phyloP scores from a whole-genome alignment of 2,329 filamentous ascomycete species.

The Mycogone perniciosa region DNA sequence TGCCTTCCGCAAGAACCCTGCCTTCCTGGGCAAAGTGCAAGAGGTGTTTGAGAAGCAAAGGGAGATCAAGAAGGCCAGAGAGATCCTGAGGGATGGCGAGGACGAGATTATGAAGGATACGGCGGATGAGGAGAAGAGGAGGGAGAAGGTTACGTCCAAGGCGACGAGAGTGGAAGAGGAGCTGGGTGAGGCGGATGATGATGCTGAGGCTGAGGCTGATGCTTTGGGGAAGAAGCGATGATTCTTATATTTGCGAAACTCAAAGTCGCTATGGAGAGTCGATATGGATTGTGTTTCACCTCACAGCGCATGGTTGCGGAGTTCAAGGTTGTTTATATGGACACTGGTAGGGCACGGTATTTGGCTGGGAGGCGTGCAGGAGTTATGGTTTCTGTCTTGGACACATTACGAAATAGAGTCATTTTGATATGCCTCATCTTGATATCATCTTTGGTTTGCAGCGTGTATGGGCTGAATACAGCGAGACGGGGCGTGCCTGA shows the following conservation, averaged over 20 bases:
- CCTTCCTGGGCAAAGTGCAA: constrained; percentile 81
- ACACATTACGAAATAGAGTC: too few relatives aligned
- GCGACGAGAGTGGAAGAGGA: constrained; percentile 40
- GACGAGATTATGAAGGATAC: constrained; percentile 51
- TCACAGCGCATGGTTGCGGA: background rate
- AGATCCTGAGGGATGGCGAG: constrained; percentile 65
- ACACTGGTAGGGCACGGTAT: background rate
- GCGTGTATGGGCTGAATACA: too few relatives aligned
- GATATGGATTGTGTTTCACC: constrained; percentile 1
- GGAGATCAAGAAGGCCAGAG: constrained; percentile 76
- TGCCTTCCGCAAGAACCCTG: constrained; percentile 76
- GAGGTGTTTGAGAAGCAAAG: constrained; percentile 85
- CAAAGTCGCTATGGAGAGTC: too few relatives aligned
- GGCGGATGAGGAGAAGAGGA: constrained; percentile 37
- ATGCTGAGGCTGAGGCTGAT: constrained; percentile 37
- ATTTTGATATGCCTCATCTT: too few relatives aligned
- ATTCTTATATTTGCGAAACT: constrained; percentile 6
- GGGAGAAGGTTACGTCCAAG: constrained; percentile 23
- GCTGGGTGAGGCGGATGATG: constrained; percentile 47
- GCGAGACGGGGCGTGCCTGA: too few relatives aligned
- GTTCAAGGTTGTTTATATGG: background rate
- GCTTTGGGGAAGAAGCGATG: constrained; percentile 33
- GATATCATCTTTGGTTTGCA: too few relatives aligned
- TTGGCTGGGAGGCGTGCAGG: background rate
- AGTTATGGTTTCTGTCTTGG: background rate